A percentile compares a stretch with the other conserved stretches of the same genome.
phyloP scores from a whole-genome alignment of 2,329 filamentous ascomycete genomes.

The Calonectria hawksworthii region DNA sequence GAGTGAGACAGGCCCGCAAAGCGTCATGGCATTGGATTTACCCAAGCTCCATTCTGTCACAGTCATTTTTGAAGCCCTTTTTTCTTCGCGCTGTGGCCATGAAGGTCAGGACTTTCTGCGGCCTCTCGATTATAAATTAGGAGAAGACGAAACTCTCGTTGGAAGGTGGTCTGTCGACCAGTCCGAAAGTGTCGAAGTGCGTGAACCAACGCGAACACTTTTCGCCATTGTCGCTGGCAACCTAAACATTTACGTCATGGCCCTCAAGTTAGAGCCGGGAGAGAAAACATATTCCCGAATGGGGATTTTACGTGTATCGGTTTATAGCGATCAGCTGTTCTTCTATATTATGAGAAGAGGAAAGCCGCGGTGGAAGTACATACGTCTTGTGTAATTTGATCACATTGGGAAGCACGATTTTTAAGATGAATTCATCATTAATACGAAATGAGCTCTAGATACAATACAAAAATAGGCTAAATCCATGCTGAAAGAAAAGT shows the following conservation, averaged over 20 bases:
- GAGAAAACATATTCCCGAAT: background rate
- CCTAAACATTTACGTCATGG: background rate
- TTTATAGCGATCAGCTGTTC: background rate
- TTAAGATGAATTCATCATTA: background rate
- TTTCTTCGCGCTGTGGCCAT: background rate
- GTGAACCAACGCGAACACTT: background rate
- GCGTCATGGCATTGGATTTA: background rate
- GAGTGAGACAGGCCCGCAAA: background rate
- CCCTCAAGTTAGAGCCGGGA: background rate
- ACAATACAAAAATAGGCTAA: background rate
- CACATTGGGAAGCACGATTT: too few relatives aligned
- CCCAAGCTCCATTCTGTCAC: background rate
- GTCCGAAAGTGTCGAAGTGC: background rate
- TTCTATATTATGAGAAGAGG: background rate
- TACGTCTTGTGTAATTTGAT: background rate
- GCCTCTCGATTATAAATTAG: background rate
- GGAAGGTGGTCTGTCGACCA: background rate
- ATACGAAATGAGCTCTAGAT: background rate
- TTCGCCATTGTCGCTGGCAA: background rate
- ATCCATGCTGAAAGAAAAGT: background rate
- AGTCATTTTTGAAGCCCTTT: background rate
- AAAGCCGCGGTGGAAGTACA: background rate
- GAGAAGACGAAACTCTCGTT: background rate
- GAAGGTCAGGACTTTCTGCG: background rate
- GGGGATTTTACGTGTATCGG: background rate